These are phyloP conservation scores for Aspergillus sclerotialis DNA, from an alignment of 2,329 filamentous ascomycete species.

Conservation along the genomic window DNA sequence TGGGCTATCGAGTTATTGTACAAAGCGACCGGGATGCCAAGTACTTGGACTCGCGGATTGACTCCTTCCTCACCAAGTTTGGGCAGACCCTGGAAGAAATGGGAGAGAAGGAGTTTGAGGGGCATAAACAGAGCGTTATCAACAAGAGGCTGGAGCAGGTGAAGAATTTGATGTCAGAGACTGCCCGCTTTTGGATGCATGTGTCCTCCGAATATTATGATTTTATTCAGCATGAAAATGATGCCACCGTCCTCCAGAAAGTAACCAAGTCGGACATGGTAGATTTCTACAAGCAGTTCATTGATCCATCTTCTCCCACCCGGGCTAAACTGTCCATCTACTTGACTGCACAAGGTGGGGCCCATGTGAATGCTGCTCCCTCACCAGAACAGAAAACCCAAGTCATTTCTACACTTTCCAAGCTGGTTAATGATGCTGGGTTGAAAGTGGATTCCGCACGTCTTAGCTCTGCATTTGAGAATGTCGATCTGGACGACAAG, in stretches of 20 bases:
- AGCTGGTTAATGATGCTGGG: conserved; percentile 43
- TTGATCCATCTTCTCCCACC: conserved; percentile 63
- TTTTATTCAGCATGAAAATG: conserved; percentile 73
- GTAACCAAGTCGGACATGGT: conserved; percentile 75
- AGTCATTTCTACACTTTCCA: conserved; percentile 36
- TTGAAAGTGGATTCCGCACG: conserved; percentile 36
- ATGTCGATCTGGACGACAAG: conserved; percentile 43
- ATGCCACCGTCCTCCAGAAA: conserved; percentile 65
- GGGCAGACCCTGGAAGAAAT: conserved; percentile 63
- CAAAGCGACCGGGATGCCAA: conserved; percentile 82
- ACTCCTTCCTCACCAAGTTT: conserved; percentile 69
- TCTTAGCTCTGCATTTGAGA: conserved; percentile 39
- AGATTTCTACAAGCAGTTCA: conserved; percentile 68
- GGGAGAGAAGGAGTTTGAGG: conserved; percentile 77
- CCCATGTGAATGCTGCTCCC: conserved; percentile 25
- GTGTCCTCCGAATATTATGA: conserved; percentile 82
- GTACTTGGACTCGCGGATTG: conserved; percentile 82
- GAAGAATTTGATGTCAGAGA: conserved; percentile 86
- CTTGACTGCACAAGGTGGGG: conserved; percentile 64
- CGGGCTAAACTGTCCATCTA: conserved; percentile 83
- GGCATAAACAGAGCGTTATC: conserved; percentile 82
- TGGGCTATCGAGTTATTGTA: conserved; percentile 82
- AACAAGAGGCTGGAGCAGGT: conserved; percentile 82
- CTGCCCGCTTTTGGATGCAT: conserved; percentile 73
- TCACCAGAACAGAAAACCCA: conserved; percentile 39